Conservation (phyloP, 805 yeast species). For the Candida endomychidarum region DNA sequence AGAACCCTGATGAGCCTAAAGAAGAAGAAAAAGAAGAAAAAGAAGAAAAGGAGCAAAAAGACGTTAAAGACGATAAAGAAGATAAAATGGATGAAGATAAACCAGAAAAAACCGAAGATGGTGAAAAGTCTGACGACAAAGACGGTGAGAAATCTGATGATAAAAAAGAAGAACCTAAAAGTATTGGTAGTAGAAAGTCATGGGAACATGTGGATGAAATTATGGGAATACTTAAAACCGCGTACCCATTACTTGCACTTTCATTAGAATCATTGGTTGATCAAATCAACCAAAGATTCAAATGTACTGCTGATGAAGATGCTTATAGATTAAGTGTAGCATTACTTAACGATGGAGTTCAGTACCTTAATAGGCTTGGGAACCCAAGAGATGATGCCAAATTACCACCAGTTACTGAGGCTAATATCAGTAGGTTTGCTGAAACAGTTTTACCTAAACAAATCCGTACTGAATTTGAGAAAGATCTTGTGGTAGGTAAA, state of each 20-base stretch:
- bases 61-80: conserved; percentile 8
- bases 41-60: conserved; percentile 5
- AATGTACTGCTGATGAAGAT: conserved; percentile 92
- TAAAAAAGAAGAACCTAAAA: conserved; percentile 2
- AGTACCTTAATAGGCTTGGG: conserved; percentile 80
- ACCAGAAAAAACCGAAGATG: too few species aligned
- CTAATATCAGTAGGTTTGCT: conserved; percentile 83
- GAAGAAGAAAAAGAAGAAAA: conserved; percentile 3
- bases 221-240: conserved; percentile 93
- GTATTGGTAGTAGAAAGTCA: conserved; percentile 55
- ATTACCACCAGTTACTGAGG: conserved; percentile 88
- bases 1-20: conserved; percentile 6
- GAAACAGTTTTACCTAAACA: conserved; percentile 90
- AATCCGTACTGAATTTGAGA: conserved; percentile 84
- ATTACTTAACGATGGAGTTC: conserved; percentile 88
- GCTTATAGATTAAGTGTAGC: conserved; percentile 93
- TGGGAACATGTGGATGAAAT: conserved; percentile 93
- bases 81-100: too few species aligned
- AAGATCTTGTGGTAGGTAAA: conserved; percentile 81
- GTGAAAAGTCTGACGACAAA: conserved; percentile 1
- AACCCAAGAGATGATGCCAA: conserved; percentile 86
- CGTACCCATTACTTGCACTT: conserved; percentile 89
- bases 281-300: conserved; percentile 91
- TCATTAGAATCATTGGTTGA: conserved; percentile 94
- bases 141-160: conserved; percentile 5